Evolutionary conservation across 1,284 basidiomycete species (phyloP), one percentile per base, ranked within the genome.

Genomic region (Irpex sp.): DNA sequence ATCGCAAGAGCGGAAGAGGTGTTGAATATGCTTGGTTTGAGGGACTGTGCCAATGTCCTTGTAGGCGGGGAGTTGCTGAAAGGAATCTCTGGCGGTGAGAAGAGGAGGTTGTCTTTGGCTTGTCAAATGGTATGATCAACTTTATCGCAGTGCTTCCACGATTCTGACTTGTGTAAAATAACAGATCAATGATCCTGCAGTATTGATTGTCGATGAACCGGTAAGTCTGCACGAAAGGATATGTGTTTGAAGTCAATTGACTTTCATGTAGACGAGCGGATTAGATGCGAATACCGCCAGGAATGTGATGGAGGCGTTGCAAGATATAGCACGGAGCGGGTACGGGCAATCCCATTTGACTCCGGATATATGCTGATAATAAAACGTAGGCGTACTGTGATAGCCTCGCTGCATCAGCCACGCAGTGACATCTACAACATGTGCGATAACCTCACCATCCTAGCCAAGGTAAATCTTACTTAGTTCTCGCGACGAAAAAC

Each of bases 31-130:
- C 76, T 85, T 26, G 82, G 83, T 0, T 65, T 85, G 47, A 79
- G 79, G 63, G 76, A 81, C 60, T 84, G 82, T 64, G 83, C 82
- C 26, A 79, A 84, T 66, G 75, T 78, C 19, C 74, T 82, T n/a
- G 80, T 84, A 17, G 83, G 83, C 15, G 81, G 82, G 2, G 76
- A 78, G 55, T 68, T 82, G 19, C 61, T 82, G 51, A 83, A 79
- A 64, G 79, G 82, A 1, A 84, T 85, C 44, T 79, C 77, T 7
- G 83, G 83, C 2, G 82, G 83, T 31, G 83, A 85, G 71, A 85
- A 84, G 70, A 69, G 83, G 1, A 73, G 83, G 40, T 70, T 84
- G n/a, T 80, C 78, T 40, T 71, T 85, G 17, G 83, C 81, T 1
- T 79, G 84, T 1, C 79, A 85, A 68, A 78, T 76, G 63, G 63